phyloP scores from a whole-genome alignment of 176 grass and related monocot species.

The Eleusine indica region DNA sequence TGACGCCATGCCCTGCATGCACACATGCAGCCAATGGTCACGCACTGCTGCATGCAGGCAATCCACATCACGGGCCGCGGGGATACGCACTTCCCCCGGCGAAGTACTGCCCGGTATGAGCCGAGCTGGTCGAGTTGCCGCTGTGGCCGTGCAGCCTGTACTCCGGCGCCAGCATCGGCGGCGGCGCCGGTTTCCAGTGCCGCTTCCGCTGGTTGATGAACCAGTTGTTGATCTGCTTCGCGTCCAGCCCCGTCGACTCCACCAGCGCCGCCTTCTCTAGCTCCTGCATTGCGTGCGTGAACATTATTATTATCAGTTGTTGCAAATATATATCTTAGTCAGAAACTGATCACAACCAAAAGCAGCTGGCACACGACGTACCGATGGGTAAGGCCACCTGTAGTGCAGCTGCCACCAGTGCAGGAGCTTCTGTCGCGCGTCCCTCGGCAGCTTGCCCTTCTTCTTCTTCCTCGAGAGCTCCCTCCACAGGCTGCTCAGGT shows the following conservation, averaged over 20 bases:
- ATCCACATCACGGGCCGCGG: conserved; percentile 18
- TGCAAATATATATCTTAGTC: background rate
- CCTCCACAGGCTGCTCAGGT: conserved; percentile 74
- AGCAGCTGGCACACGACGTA: conserved; percentile 8
- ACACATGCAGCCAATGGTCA: background rate
- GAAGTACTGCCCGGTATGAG: conserved; percentile 47
- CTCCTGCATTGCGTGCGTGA: conserved; percentile 40
- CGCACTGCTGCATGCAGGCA: background rate
- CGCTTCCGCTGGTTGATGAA: conserved; percentile 96
- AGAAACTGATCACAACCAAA: background rate
- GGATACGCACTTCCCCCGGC: conserved; percentile 48
- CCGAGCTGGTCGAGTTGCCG: conserved; percentile 43
- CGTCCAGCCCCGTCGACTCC: conserved; percentile 77
- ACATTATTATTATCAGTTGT: background rate
- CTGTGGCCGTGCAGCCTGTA: conserved; percentile 22
- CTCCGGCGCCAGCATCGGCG: conserved; percentile 40
- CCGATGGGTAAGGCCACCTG: conserved; percentile 89
- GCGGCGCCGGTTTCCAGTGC: conserved; percentile 80
- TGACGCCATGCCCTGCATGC: background rate
- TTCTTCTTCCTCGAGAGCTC: conserved; percentile 94
- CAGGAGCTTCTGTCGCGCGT: conserved; percentile 79
- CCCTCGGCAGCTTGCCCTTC: conserved; percentile 86
- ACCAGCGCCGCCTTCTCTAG: conserved; percentile 69
- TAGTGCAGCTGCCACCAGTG: conserved; percentile 91
- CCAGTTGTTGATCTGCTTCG: conserved; percentile 94